Base-by-base conservation (phyloP, 2,329 filamentous ascomycete genomes). In the Talaromyces marneffei region DNA sequence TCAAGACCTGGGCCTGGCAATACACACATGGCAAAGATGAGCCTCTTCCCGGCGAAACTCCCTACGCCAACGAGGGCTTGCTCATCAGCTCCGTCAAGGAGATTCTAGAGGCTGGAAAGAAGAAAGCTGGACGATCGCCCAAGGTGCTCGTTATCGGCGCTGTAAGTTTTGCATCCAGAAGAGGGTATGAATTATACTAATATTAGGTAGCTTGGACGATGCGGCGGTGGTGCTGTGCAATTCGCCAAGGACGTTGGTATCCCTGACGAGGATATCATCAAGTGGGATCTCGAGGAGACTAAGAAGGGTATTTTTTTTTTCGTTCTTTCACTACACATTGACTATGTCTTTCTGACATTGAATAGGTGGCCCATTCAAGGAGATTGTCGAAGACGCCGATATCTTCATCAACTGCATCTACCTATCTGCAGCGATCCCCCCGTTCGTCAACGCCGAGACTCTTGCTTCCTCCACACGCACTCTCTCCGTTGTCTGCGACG, bases 391-490 rank as follows among this genome's bases (percentile, higher is more conserved):
- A 75, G 69, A 71, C 58, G 69, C 80, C 63, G 87, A 90, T 69
- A 87, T 91, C 71, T 91, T 92, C 72, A 82, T 94, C 74, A 95
- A 94, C 80, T 92, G 89, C 83, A 93, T 96, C 74, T 96, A 96
- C 78, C 86, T 97, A 44, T 85, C 82, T 64, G 80, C 85, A 67
- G 85, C 87, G 73, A 92, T 94, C 67, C 89, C 90, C 27, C 88
- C 89, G 35, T 97, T 97, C 73, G 83, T 96, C 71, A 87, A 90
- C 75, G 72, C 81, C 63, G 83, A 90, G 67, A 86, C 84, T 57
- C 84, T 96, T 60, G 82, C 86, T 65, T 78, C 82, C 42, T 80
- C 88, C 2, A 82, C 82, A 68, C 87, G 93, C 72, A 88, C 87
- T 71, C 83, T 97, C 59, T 85, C 84, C 59, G 90, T 95, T 48